Conservation (phyloP, 2,329 filamentous ascomycete species). For the Elsinoe arachidis region DNA sequence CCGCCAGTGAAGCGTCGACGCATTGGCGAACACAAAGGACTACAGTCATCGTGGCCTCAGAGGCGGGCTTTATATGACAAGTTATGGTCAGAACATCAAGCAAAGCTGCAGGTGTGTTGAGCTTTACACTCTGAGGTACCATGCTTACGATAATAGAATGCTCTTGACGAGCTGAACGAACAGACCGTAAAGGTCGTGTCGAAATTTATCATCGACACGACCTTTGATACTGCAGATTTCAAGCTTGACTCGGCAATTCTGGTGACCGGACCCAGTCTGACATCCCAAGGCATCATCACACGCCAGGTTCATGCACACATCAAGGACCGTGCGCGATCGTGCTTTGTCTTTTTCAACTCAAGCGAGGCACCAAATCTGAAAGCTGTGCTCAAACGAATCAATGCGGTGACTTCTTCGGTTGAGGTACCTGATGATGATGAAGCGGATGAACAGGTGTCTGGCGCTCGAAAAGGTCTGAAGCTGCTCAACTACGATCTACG, state of each 20-base stretch:
- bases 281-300: slow-evolving; percentile 62
- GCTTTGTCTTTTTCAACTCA: slow-evolving; percentile 59
- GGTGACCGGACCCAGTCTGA: slow-evolving; percentile 69
- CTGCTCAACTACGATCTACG: slow-evolving; percentile 73
- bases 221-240: slow-evolving; percentile 20
- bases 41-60: slow-evolving; percentile 34
- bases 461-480: slow-evolving; percentile 46
- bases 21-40: slow-evolving; percentile 22
- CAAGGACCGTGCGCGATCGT: slow-evolving; percentile 39
- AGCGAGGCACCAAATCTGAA: slow-evolving; percentile 67
- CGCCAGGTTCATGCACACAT: slow-evolving; percentile 38
- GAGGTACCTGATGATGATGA: slow-evolving; percentile 46
- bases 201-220: slow-evolving; percentile 24
- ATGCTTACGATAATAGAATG: slow-evolving; percentile 21
- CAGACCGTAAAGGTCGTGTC: slow-evolving; percentile 31
- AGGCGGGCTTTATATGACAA: slow-evolving; percentile 53
- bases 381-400: slow-evolving; percentile 61
- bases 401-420: slow-evolving; percentile 52
- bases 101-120: slow-evolving; percentile 48
- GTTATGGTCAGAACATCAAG: slow-evolving; percentile 57
- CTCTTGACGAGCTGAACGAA: slow-evolving; percentile 33
- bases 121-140: slow-evolving; percentile 16
- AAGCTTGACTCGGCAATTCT: slow-evolving; percentile 63
- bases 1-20: slow-evolving; percentile 35
- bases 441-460: slow-evolving; percentile 33